Evolutionary conservation across 176 grass and related monocot genomes (phyloP).

Genomic region (Cenchrus fungigraminus): DNA sequence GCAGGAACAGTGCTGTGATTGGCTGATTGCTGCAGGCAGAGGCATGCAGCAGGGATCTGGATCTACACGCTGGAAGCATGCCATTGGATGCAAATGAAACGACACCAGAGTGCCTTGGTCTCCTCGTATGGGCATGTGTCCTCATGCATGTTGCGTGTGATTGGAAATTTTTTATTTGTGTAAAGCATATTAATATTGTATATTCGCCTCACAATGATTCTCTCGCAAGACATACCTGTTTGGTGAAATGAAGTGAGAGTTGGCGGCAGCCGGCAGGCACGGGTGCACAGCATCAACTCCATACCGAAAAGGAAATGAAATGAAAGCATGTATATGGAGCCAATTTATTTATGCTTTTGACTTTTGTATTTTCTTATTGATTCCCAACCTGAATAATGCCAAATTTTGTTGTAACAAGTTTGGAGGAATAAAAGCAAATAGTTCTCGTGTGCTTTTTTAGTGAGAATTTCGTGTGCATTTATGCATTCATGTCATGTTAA

Average conservation of each 20-base stretch:
- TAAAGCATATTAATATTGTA: not conserved
- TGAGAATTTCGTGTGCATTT: no score
- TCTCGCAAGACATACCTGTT: not conserved
- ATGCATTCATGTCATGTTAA: no score
- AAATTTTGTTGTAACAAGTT: no score
- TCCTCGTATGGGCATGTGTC: conserved; percentile 13
- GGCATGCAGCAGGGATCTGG: not conserved
- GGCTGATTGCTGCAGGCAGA: not conserved
- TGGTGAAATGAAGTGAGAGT: not conserved
- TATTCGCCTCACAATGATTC: not conserved
- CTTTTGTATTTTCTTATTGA: no score
- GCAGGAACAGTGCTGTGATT: conserved; percentile 1
- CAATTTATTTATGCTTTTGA: not conserved
- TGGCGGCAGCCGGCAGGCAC: not conserved
- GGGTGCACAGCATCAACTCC: not conserved
- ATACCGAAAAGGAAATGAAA: not conserved
- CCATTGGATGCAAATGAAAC: not conserved
- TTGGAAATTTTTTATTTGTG: not conserved
- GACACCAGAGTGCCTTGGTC: not conserved
- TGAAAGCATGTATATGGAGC: not conserved
- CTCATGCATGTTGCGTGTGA: not conserved
- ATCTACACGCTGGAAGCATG: not conserved
- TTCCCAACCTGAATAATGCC: no score
- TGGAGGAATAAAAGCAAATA: no score
- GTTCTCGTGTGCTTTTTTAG: no score